Base-by-base conservation (phyloP, 306 rosid genomes). In the Lathyrus oleraceus region DNA sequence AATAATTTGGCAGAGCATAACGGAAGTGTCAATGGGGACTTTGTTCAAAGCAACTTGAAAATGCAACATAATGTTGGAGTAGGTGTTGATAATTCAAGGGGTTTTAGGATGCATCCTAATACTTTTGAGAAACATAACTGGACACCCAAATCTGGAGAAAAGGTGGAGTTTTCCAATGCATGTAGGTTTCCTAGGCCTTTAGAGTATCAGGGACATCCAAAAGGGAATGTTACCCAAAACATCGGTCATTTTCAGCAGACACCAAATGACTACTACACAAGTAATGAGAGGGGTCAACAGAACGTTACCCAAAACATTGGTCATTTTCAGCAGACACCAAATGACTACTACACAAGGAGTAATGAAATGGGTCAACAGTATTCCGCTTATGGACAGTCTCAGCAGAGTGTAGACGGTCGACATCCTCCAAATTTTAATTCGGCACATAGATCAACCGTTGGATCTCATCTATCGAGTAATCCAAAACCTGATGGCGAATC, bases 381-480 rank as follows among this genome's bases (percentile, higher is more conserved):
- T 73, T 36, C 73, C 1, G 59, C 63, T 61, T 62, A 67, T 61
- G 48, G 67, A 61, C 67, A 38, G 40, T 10, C 49, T 5, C 67
- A 38, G 16, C 67, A 62, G 17, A 5, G 27, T 35, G 5, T 16
- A 61, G 27, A 16, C 39, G 47, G 47, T 16, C 80, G 30, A 8
- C 43, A 81, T 83, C 57, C 45, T 70, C 85, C 81, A 14, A 78
- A 76, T 63, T 39, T 58, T 16, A 17, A 19, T 38, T 38, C 10
- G 10, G 27, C 20, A 35, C 67, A 61, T 16, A 38, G 38, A 38
- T 12, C 67, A 79, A 71, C 48, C 58, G 78, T 6, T 40, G 76
- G 47, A 70, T 66, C 85, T 78, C 79, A 77, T 38, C 42, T 51
- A 75, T 57, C 79, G 40, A 59, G 49, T 76, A 75, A 72, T 64